Percentiles rank a stretch among this genome's conserved stretches.
phyloP scores from a whole-genome alignment of 2,329 filamentous ascomycete species.

The Neofusicoccum ribis region DNA sequence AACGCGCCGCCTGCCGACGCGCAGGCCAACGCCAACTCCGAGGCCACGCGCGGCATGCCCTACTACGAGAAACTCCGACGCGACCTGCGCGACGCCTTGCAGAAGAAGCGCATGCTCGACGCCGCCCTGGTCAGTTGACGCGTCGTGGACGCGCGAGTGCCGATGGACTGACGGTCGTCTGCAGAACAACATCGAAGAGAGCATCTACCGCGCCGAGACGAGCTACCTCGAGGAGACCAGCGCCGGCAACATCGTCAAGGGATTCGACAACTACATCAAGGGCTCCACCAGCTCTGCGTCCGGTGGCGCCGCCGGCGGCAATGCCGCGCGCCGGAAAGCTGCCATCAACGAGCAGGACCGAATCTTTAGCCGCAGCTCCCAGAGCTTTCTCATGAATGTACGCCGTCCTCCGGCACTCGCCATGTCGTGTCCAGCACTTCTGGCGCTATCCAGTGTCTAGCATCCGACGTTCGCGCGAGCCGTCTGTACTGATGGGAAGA shows the following conservation, averaged over 20 bases:
- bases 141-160: neutral
- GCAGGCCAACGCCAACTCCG: conserved; percentile 36
- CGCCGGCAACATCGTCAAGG: conserved; percentile 91
- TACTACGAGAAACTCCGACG: conserved; percentile 73
- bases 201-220: conserved; percentile 79
- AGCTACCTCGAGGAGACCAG: conserved; percentile 84
- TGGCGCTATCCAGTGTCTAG: neutral
- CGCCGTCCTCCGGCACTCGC: conserved; percentile 9
- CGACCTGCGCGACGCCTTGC: conserved; percentile 66
- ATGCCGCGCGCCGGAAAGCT: conserved; percentile 58
- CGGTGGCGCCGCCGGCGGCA: conserved; percentile 42
- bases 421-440: neutral
- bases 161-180: neutral
- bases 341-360: conserved; percentile 69
- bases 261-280: conserved; percentile 98
- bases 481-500: neutral
- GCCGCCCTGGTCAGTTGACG: conserved; percentile 54
- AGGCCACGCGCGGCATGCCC: conserved; percentile 54
- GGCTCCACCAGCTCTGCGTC: conserved; percentile 61
- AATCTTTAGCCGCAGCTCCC: conserved; percentile 60
- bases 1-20: conserved; percentile 44
- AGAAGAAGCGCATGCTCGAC: conserved; percentile 65
- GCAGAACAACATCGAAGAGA: conserved; percentile 65
- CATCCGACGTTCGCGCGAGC: neutral
- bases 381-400: conserved; percentile 39